Evolutionary conservation across 345 rosid species (phyloP).

Genomic region (Gossypium bickii): DNA sequence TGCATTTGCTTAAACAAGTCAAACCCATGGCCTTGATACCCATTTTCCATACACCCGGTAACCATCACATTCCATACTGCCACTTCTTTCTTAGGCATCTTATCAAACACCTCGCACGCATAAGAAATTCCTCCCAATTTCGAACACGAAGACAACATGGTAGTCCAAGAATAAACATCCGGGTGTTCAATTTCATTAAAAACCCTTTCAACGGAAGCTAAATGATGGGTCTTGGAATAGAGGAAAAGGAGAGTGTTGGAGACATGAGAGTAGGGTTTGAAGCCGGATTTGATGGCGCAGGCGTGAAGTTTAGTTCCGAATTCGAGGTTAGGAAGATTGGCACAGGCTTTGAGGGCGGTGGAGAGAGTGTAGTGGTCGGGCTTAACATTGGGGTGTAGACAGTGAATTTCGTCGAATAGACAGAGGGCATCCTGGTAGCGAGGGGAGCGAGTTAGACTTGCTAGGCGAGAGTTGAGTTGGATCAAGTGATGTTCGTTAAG

Average conservation of each 20-base stretch:
- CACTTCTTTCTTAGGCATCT: conserved; percentile 4
- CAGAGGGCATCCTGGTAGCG: conserved; percentile 45
- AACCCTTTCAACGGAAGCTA: conserved; percentile 34
- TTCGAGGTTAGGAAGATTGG: conserved; percentile 35
- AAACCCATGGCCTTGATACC: conserved; percentile 40
- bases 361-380: conserved; percentile 71
- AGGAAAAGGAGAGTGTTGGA: conserved; percentile 62
- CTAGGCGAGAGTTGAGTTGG: conserved; percentile 49
- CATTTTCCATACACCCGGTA: conserved; percentile 35
- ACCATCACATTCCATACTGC: background rate
- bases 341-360: conserved; percentile 49
- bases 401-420: conserved; percentile 43
- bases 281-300: conserved; percentile 48
- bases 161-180: conserved; percentile 68
- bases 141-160: conserved; percentile 41
- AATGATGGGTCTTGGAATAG: conserved; percentile 37
- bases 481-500: conserved; percentile 24
- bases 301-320: conserved; percentile 57
- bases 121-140: conserved; percentile 34
- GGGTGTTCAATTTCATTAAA: conserved; percentile 53
- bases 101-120: conserved; percentile 1
- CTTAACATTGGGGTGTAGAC: conserved; percentile 27
- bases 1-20: conserved; percentile 56
- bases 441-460: conserved; percentile 37
- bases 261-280: conserved; percentile 39